Percentiles rank a stretch among this genome's conserved stretches.
Conservation (phyloP, 495 filamentous ascomycete species). For the Bacidia gigantensis region DNA sequence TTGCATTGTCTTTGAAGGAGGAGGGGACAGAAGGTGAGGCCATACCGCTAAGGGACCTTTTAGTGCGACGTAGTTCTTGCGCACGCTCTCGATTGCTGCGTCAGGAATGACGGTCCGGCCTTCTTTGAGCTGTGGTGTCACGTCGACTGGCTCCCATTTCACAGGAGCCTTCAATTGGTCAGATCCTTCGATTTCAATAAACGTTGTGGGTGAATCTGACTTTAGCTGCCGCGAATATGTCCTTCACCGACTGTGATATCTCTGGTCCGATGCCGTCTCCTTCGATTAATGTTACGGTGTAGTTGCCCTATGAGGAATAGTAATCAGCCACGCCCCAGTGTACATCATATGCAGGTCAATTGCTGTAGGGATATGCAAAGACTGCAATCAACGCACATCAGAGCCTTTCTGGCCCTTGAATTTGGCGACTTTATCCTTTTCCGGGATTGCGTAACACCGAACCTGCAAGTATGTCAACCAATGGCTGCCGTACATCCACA, state of each 20-base stretch:
- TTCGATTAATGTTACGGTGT: slow-evolving; percentile 91
- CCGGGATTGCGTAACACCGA: slow-evolving; percentile 36
- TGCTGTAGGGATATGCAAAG: too few relatives aligned
- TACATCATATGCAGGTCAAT: background rate
- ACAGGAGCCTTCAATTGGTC: slow-evolving; percentile 64
- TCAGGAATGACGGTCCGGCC: slow-evolving; percentile 86
- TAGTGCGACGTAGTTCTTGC: slow-evolving; percentile 84
- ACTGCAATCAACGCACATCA: slow-evolving; percentile 44
- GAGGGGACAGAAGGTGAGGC: too few relatives aligned
- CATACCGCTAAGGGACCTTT: slow-evolving; percentile 94
- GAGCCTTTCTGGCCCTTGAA: slow-evolving; percentile 81
- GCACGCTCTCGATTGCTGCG: slow-evolving; percentile 79
- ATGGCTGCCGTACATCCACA: too few relatives aligned
- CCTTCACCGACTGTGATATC: slow-evolving; percentile 92
- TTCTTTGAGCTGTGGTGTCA: slow-evolving; percentile 81
- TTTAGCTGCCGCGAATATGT: slow-evolving; percentile 91
- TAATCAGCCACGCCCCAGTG: background rate
- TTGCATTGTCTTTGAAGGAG: background rate
- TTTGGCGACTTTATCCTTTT: slow-evolving; percentile 68
- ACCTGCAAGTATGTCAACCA: too few relatives aligned
- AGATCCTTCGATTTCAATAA: slow-evolving; percentile 8
- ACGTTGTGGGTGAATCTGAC: slow-evolving; percentile 33
- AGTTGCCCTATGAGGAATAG: slow-evolving; percentile 57
- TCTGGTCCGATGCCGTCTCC: slow-evolving; percentile 97
- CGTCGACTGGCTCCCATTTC: slow-evolving; percentile 94